phyloP scores from a whole-genome alignment of 129 eudicot genomes.

The Flaveria bidentis region DNA sequence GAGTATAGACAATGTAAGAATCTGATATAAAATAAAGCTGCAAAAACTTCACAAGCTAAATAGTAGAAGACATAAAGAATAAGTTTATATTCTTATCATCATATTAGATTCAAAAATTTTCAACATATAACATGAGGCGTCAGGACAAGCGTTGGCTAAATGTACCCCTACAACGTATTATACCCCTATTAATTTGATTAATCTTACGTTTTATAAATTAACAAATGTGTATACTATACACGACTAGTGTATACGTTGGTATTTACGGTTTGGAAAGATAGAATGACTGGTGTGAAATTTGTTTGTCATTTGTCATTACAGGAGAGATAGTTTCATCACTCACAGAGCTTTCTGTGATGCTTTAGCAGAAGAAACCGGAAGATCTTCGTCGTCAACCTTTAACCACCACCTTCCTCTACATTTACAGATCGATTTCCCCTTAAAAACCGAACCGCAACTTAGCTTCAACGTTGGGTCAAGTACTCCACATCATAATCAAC shows the following conservation, averaged over 20 bases:
- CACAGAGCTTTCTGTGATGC: constrained; percentile 87
- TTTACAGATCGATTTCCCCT: constrained; percentile 34
- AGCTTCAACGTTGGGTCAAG: constrained; percentile 34
- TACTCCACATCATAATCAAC: constrained; percentile 37
- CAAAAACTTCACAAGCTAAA: constrained; percentile 32
- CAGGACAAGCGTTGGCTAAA: too few relatives aligned
- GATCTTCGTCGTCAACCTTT: constrained; percentile 35
- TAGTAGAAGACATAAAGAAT: constrained; percentile 29
- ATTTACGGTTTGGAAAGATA: too few relatives aligned
- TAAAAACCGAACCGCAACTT: constrained; percentile 51
- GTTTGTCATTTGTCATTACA: constrained; percentile 30
- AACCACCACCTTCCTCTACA: constrained; percentile 34
- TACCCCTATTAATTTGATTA: too few relatives aligned
- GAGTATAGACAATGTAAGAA: neutral
- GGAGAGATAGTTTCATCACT: constrained; percentile 83
- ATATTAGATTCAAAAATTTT: neutral
- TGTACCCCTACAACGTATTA: too few relatives aligned
- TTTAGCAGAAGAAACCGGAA: constrained; percentile 64
- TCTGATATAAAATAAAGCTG: constrained; percentile 20
- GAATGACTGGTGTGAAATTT: neutral
- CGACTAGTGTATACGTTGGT: too few relatives aligned
- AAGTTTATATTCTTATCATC: constrained; percentile 1
- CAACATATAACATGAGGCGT: neutral
- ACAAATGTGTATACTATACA: too few relatives aligned
- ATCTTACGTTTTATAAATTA: too few relatives aligned